phyloP scores from a whole-genome alignment of 495 filamentous ascomycete genomes.

The Bombardia bombarda region DNA sequence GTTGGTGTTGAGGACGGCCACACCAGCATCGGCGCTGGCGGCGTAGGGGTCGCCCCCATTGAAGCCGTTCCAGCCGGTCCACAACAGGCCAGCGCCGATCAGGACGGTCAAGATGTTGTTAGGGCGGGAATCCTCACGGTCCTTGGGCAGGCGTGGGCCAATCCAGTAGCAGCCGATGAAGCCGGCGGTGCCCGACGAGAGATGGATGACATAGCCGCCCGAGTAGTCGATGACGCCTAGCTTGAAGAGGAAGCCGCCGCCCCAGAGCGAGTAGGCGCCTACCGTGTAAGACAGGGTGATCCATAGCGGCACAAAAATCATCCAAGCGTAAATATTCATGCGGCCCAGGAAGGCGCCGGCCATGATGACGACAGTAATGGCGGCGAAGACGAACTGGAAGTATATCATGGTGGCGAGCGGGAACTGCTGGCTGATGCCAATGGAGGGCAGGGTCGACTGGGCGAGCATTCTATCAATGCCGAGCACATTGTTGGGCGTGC shows the following conservation, averaged over 20 bases:
- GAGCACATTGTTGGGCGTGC: slow-evolving; percentile 41
- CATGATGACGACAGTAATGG: slow-evolving; percentile 47
- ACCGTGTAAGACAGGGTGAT: slow-evolving; percentile 42
- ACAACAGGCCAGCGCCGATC: slow-evolving; percentile 48
- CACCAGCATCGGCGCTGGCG: slow-evolving; percentile 46
- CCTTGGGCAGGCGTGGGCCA: slow-evolving; percentile 41
- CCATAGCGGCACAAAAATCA: slow-evolving; percentile 51
- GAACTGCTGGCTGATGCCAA: slow-evolving; percentile 32
- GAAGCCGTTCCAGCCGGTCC: slow-evolving; percentile 54
- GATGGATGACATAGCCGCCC: slow-evolving; percentile 52
- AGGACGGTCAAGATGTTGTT: slow-evolving; percentile 46
- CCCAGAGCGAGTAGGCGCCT: slow-evolving; percentile 44
- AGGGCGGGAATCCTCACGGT: slow-evolving; percentile 42
- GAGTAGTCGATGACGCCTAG: slow-evolving; percentile 51
- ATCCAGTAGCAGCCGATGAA: slow-evolving; percentile 48
- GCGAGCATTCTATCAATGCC: slow-evolving; percentile 37
- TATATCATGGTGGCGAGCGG: slow-evolving; percentile 50
- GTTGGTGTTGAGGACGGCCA: slow-evolving; percentile 52
- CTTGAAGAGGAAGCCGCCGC: slow-evolving; percentile 45
- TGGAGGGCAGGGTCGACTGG: slow-evolving; percentile 38
- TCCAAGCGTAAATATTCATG: slow-evolving; percentile 50
- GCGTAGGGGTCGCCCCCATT: slow-evolving; percentile 51
- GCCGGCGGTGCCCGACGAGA: slow-evolving; percentile 48
- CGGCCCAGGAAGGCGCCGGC: slow-evolving; percentile 44
- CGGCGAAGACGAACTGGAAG: slow-evolving; percentile 54